These are phyloP conservation scores for Xylariaceae sp. DNA, from an alignment of 2,329 filamentous ascomycete genomes.

Conservation along the genomic window DNA sequence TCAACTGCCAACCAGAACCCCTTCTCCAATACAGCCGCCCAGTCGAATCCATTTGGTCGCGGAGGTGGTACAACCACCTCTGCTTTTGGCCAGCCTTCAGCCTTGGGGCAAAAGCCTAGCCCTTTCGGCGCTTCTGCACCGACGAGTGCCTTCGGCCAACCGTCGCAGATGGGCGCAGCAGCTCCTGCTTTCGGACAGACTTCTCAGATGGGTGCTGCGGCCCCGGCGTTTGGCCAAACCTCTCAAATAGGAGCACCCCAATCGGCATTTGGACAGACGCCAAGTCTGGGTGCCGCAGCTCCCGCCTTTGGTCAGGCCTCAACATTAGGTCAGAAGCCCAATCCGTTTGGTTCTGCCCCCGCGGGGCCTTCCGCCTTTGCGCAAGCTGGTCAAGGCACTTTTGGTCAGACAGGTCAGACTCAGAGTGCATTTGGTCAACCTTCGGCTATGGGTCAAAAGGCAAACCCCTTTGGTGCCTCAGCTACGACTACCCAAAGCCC, in stretches of 20 bases:
- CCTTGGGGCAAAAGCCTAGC: slow-evolving; percentile 12
- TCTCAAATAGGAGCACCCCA: slow-evolving; percentile 26
- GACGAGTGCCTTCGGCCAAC: slow-evolving; percentile 17
- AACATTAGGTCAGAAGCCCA: slow-evolving; percentile 27
- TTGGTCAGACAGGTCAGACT: slow-evolving; percentile 36
- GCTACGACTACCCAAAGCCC: slow-evolving; percentile 8
- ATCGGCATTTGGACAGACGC: slow-evolving; percentile 37
- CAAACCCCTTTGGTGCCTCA: slow-evolving; percentile 11
- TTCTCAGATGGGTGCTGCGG: slow-evolving; percentile 27
- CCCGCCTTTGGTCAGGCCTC: slow-evolving; percentile 28
- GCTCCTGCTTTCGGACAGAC: slow-evolving; percentile 39
- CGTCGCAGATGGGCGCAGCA: slow-evolving; percentile 14
- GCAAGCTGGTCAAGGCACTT: slow-evolving; percentile 30
- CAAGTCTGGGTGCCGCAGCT: slow-evolving; percentile 18
- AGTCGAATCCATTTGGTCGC: slow-evolving; percentile 28
- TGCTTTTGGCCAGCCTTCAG: slow-evolving; percentile 30
- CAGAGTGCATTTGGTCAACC: slow-evolving; percentile 27
- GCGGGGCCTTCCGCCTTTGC: slow-evolving; percentile 28
- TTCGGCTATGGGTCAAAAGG: neutral
- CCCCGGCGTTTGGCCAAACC: slow-evolving; percentile 30
- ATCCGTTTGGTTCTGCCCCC: slow-evolving; percentile 24
- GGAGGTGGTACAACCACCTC: slow-evolving; percentile 16
- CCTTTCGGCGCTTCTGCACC: slow-evolving; percentile 7
- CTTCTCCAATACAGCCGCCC: slow-evolving; percentile 33
- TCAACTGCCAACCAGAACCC: slow-evolving; percentile 34